Conservation (phyloP, 495 filamentous ascomycete genomes). For the Podospora comata region DNA sequence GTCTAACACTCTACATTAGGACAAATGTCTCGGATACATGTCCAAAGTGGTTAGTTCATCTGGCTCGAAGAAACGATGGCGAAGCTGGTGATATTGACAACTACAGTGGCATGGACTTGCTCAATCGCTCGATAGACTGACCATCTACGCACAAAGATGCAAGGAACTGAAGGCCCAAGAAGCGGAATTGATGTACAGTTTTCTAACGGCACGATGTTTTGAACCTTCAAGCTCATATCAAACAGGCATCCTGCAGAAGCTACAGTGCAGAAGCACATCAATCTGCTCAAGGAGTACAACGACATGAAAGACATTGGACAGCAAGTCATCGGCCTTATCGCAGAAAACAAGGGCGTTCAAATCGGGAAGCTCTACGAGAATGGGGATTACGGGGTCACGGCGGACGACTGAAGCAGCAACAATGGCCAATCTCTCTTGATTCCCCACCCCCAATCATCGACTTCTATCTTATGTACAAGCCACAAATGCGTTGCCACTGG, state of each 20-base stretch:
- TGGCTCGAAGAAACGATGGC: background rate
- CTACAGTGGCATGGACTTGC: background rate
- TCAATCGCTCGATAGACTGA: background rate
- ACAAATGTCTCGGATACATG: slow-evolving; percentile 25
- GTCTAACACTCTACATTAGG: slow-evolving; percentile 4
- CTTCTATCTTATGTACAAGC: slow-evolving; percentile 40
- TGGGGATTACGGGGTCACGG: slow-evolving; percentile 40
- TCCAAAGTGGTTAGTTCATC: slow-evolving; percentile 15
- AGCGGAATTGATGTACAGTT: background rate
- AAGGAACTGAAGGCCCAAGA: background rate
- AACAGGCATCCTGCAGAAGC: slow-evolving; percentile 23
- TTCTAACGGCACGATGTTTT: background rate
- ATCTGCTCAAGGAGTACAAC: slow-evolving; percentile 70
- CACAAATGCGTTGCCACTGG: slow-evolving; percentile 64
- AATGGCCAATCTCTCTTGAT: too few species aligned
- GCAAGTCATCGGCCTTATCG: slow-evolving; percentile 70
- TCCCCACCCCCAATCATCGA: background rate
- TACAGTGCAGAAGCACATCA: slow-evolving; percentile 61
- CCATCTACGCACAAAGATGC: background rate
- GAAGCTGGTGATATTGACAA: background rate
- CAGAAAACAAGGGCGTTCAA: slow-evolving; percentile 63
- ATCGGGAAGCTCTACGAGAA: slow-evolving; percentile 58
- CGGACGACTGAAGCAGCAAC: slow-evolving; percentile 15
- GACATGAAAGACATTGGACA: slow-evolving; percentile 72
- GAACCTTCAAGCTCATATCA: background rate